Conservation (phyloP, 805 yeast genomes). For the Candida taoyuanica region DNA sequence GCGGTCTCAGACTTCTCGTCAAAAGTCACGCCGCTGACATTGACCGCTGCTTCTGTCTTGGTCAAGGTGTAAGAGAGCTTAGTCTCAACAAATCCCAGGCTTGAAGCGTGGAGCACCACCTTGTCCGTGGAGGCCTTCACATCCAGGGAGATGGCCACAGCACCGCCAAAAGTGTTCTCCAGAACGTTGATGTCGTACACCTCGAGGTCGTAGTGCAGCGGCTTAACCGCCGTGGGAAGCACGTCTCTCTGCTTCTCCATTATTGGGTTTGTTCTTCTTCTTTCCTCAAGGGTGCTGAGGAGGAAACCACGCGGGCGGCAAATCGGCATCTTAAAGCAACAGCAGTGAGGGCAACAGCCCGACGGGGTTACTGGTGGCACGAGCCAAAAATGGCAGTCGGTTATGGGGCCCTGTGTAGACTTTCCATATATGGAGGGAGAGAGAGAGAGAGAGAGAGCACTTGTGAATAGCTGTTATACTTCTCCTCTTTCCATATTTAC, state of each 20-base stretch:
- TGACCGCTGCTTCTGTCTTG: constrained; percentile 22
- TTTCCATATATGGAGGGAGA: too few species aligned
- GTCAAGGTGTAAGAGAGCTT: constrained; percentile 34
- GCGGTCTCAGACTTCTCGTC: constrained; percentile 58
- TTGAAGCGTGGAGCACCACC: constrained; percentile 55
- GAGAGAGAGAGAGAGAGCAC: too few species aligned
- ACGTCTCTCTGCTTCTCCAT: constrained; percentile 37
- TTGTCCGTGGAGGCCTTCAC: constrained; percentile 43
- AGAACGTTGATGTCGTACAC: constrained; percentile 54
- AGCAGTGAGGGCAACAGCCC: too few species aligned
- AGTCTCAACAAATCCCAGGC: constrained; percentile 51
- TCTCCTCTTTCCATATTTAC: too few species aligned
- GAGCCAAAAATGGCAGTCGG: too few species aligned
- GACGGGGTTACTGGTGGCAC: too few species aligned
- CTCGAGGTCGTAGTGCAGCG: constrained; percentile 65
- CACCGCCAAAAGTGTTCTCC: constrained; percentile 55
- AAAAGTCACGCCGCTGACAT: constrained; percentile 32
- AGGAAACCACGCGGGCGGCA: too few species aligned
- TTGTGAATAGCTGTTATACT: too few species aligned
- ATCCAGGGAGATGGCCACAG: constrained; percentile 46
- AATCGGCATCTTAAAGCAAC: too few species aligned
- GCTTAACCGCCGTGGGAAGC: constrained; percentile 61
- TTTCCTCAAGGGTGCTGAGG: too few species aligned
- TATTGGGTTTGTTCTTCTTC: too few species aligned
- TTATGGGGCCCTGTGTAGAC: too few species aligned